phyloP scores from a whole-genome alignment of 805 yeast species.

The Starmerella powellii region DNA sequence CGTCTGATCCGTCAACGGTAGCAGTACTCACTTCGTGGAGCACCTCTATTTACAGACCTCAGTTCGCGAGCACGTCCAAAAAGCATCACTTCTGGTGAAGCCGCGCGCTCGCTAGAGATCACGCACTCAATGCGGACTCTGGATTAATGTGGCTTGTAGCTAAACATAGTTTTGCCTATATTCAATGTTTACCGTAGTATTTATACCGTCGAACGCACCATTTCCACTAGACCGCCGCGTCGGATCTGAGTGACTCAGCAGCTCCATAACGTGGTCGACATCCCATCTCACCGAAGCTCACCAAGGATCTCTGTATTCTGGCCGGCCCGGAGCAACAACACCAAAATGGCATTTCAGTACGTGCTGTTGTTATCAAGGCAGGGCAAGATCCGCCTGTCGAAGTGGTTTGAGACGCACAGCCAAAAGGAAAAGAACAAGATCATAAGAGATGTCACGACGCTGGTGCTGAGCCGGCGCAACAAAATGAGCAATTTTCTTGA shows the following conservation, averaged over 20 bases:
- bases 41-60: slow-evolving; percentile 1
- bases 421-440: slow-evolving; percentile 77
- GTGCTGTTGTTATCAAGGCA: slow-evolving; percentile 77
- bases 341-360: slow-evolving; percentile 61
- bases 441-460: slow-evolving; percentile 72
- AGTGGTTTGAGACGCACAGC: slow-evolving; percentile 82
- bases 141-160: too few species aligned
- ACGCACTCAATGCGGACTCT: background rate
- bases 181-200: too few species aligned
- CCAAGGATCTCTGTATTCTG: too few species aligned
- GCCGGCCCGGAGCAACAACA: background rate
- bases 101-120: background rate
- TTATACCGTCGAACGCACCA: too few species aligned
- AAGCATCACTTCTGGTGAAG: background rate
- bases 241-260: too few species aligned
- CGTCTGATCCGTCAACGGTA: background rate
- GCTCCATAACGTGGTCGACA: too few species aligned
- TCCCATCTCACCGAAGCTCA: too few species aligned
- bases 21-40: background rate
- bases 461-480: slow-evolving; percentile 72
- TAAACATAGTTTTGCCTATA: too few species aligned
- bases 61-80: background rate
- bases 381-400: slow-evolving; percentile 84
- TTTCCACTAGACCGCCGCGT: too few species aligned
- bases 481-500: slow-evolving; percentile 94